Evolutionary conservation across 2,329 filamentous ascomycete genomes (phyloP), one percentile per base, ranked within the genome.

Genomic region (Curvularia spicifera): DNA sequence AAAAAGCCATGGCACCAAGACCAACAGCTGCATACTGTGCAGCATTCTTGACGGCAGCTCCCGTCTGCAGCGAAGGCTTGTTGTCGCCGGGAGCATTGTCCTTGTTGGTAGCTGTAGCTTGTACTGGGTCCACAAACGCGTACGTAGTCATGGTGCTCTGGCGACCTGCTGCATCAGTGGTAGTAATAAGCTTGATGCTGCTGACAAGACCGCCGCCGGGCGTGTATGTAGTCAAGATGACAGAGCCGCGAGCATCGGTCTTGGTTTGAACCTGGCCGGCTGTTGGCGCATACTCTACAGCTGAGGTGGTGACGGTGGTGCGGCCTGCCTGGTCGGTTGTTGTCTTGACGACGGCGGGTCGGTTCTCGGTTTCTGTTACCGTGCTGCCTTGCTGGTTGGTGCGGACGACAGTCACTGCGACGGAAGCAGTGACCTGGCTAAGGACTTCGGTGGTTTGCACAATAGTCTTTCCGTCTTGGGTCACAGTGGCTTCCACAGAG

Each of bases 181-280:
- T 75, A 0, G 74, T 76, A 37, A 73, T 56, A 3, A 82, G 63
- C 29, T 78, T 71, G 28, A 82, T 60, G 46, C 72, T 71, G 61
- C 71, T 78, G 20, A 82, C 76, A 8, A 61, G 67, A 20, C 76
- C 79, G 45, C 75, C 79, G 46, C 66, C 71, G 4, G 81, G 81
- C 1, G 80, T 81, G 64, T 78, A 81, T 1, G 81, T 83, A 2
- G 81, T 80, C 50, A 80, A 61, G 54, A 82, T 76, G 3, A 78
- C 78, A 37, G 67, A 60, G 24, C 81, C 81, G 7, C 59, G 24
- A 2, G 63, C 68, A 59, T 83, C 71, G 10, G 79, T 82, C 15
- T 71, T 70, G 9, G 81, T 82, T 43, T 81, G 68, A 20, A 80
- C 76, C 45, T 79, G 73, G 47, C 80, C 80, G 1, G 63, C 48